Conservation (phyloP, 2,329 filamentous ascomycete species). For the Dactylella cylindrospora region DNA sequence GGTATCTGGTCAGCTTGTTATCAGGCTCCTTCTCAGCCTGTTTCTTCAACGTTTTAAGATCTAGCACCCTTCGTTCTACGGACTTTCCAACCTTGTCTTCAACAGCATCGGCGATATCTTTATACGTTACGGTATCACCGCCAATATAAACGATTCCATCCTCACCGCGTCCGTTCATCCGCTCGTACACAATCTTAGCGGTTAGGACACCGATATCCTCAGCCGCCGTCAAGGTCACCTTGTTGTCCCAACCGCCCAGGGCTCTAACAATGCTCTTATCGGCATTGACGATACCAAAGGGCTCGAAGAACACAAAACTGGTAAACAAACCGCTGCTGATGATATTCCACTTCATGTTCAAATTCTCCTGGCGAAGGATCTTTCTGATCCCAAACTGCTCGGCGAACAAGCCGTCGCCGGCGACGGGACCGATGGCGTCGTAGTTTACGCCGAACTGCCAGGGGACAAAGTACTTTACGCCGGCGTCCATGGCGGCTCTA, state of each 20-base stretch:
- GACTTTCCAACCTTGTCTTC: slow-evolving; percentile 53
- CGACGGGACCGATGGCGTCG: slow-evolving; percentile 62
- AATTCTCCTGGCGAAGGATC: slow-evolving; percentile 56
- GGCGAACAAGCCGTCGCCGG: slow-evolving; percentile 66
- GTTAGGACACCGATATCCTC: slow-evolving; percentile 65
- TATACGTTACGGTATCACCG: slow-evolving; percentile 65
- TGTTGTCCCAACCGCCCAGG: slow-evolving; percentile 64
- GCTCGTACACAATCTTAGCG: slow-evolving; percentile 59
- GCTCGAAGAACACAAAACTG: slow-evolving; percentile 65
- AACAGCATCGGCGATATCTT: slow-evolving; percentile 58
- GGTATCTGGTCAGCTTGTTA: slow-evolving; percentile 62
- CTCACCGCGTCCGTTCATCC: slow-evolving; percentile 49
- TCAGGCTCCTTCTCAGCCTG: slow-evolving; percentile 57
- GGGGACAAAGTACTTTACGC: slow-evolving; percentile 61
- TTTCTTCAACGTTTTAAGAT: slow-evolving; percentile 53
- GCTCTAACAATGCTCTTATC: slow-evolving; percentile 55
- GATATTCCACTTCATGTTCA: slow-evolving; percentile 61
- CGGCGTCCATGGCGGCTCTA: slow-evolving; percentile 59
- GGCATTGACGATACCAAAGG: slow-evolving; percentile 65
- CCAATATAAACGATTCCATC: slow-evolving; percentile 61
- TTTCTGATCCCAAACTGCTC: slow-evolving; percentile 65
- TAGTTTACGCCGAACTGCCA: slow-evolving; percentile 78
- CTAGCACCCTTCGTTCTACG: slow-evolving; percentile 59
- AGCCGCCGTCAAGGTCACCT: slow-evolving; percentile 64
- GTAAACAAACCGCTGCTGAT: slow-evolving; percentile 71